A percentile compares a stretch with the other conserved stretches of the same genome.
Conservation (phyloP, 257 asterid species). For the Knoxia roxburghii region DNA sequence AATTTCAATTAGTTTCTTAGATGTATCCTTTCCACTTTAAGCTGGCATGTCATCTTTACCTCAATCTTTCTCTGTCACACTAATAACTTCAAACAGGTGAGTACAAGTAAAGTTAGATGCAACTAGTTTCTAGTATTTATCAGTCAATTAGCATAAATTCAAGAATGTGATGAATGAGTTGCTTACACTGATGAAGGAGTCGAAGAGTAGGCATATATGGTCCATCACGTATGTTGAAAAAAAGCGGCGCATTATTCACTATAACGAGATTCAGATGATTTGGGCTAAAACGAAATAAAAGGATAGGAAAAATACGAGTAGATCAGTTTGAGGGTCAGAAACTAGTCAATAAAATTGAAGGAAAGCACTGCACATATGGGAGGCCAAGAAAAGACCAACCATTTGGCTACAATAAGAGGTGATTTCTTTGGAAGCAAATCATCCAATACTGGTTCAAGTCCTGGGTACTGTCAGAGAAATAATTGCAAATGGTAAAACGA, state of each 20-base stretch:
- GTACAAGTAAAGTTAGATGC: not conserved
- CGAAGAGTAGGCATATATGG: conserved; percentile 99
- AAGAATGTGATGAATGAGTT: not conserved
- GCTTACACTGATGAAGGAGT: conserved; percentile 97
- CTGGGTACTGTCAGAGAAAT: conserved; percentile 65
- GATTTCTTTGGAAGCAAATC: conserved; percentile 95
- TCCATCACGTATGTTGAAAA: conserved; percentile 95
- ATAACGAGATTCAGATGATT: conserved; percentile 96
- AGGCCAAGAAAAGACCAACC: conserved; percentile 35
- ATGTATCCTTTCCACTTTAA: not conserved
- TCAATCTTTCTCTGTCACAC: not conserved
- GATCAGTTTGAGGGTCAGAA: conserved; percentile 20
- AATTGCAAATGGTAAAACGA: conserved; percentile 4
- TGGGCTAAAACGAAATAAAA: conserved; percentile 42
- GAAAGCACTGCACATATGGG: conserved; percentile 2
- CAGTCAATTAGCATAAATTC: not conserved
- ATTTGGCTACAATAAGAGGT: conserved; percentile 91
- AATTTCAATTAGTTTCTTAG: not conserved
- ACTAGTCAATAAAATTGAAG: conserved; percentile 4
- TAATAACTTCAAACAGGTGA: not conserved
- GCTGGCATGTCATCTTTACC: not conserved
- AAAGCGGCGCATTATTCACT: conserved; percentile 90
- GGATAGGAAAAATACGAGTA: not conserved
- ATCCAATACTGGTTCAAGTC: conserved; percentile 80
- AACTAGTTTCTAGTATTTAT: not conserved